These are phyloP conservation scores for Populus simonii DNA, from an alignment of 345 rosid genomes.

Conservation along the genomic window DNA sequence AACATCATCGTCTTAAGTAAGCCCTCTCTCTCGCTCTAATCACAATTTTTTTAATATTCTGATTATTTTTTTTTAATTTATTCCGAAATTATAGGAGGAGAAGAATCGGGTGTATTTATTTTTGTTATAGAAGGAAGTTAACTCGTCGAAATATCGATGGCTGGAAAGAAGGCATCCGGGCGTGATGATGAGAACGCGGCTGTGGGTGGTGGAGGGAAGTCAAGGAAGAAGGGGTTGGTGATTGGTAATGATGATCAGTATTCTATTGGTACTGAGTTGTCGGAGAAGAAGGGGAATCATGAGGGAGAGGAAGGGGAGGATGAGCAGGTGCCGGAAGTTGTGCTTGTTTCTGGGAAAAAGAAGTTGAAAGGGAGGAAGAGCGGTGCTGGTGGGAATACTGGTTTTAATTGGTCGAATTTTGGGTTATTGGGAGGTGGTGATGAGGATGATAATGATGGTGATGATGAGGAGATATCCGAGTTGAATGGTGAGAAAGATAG, in stretches of 20 bases:
- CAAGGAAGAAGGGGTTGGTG: conserved; percentile 40
- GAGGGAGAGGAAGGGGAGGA: conserved; percentile 33
- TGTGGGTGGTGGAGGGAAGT: conserved; percentile 49
- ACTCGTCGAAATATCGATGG: conserved; percentile 42
- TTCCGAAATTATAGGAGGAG: not conserved
- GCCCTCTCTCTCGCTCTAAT: too few relatives aligned
- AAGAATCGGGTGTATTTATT: not conserved
- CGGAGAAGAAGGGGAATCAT: conserved; percentile 43
- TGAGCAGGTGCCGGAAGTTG: conserved; percentile 31
- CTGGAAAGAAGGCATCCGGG: conserved; percentile 58
- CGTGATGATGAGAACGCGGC: conserved; percentile 47
- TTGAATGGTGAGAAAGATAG: conserved; percentile 22
- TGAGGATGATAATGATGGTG: conserved; percentile 33
- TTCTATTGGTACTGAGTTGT: too few relatives aligned
- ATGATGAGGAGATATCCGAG: conserved; percentile 23
- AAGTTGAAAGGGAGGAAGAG: conserved; percentile 47
- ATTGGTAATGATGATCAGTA: conserved; percentile 49
- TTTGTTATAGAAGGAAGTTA: not conserved
- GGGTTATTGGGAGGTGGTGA: conserved; percentile 42
- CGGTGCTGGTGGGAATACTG: conserved; percentile 17
- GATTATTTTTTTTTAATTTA: too few relatives aligned
- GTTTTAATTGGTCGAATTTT: conserved; percentile 34
- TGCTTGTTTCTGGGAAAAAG: conserved; percentile 46
- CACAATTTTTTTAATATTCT: too few relatives aligned
- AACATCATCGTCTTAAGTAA: too few relatives aligned